A percentile compares a stretch with the other conserved stretches of the same genome.
Conservation (phyloP, 441 rosid species). For the Francoa sonchifolia region DNA sequence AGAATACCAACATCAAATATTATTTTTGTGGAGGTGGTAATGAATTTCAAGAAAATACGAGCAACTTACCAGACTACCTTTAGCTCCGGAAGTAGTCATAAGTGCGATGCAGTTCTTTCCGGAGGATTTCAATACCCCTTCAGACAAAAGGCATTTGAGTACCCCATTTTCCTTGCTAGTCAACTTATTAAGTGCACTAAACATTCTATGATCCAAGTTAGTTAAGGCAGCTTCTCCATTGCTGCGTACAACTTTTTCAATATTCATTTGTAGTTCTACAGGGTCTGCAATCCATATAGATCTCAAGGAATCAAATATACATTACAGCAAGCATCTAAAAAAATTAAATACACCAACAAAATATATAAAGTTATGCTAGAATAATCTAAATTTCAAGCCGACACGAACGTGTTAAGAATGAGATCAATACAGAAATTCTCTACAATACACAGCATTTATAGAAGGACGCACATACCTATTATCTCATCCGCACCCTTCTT, state of each 20-base stretch:
- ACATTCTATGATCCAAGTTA: slow-evolving; percentile 69
- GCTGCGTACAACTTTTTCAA: slow-evolving; percentile 62
- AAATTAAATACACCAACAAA: not conserved
- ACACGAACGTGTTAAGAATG: no score
- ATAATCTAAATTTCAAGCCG: slow-evolving; percentile 1
- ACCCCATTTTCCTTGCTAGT: slow-evolving; percentile 61
- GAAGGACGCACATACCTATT: slow-evolving; percentile 31
- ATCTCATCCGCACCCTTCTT: slow-evolving; percentile 23
- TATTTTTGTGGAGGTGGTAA: not conserved
- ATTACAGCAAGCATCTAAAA: not conserved
- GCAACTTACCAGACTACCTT: slow-evolving; percentile 86
- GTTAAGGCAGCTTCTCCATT: slow-evolving; percentile 77
- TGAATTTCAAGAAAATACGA: slow-evolving; percentile 4
- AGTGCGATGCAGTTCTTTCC: slow-evolving; percentile 85
- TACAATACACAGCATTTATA: not conserved
- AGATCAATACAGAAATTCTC: no score
- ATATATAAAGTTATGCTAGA: slow-evolving; percentile 4
- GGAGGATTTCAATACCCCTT: slow-evolving; percentile 77
- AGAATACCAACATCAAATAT: slow-evolving; percentile 1
- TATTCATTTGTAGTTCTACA: slow-evolving; percentile 43
- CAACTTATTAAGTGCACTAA: slow-evolving; percentile 59
- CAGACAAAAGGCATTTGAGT: slow-evolving; percentile 73
- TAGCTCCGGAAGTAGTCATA: slow-evolving; percentile 98
- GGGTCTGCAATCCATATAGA: slow-evolving; percentile 42
- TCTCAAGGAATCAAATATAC: slow-evolving; percentile 1